Evolutionary conservation across 169 alveolate genomes (phyloP).

Genomic region (Eimeria maxima): DNA sequence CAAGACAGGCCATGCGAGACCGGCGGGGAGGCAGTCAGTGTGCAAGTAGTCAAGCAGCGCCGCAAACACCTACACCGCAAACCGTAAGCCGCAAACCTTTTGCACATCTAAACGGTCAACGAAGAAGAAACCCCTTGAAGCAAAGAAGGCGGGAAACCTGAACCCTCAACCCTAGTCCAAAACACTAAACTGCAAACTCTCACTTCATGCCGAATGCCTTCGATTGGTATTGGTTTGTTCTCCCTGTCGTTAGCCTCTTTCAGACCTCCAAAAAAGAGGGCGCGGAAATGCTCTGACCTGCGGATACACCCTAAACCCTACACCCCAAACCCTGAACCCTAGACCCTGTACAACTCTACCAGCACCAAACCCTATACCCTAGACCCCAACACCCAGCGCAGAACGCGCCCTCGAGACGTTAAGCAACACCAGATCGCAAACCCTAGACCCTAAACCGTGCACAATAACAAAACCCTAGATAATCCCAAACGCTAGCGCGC

Average conservation of each 20-base stretch:
- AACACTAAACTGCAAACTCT: too few species aligned
- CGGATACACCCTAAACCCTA: conserved; percentile 46
- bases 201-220: conserved; percentile 72
- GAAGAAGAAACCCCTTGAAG: too few species aligned
- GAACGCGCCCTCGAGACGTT: background rate
- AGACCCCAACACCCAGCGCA: background rate
- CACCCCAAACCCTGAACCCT: background rate
- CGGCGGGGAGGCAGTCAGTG: conserved; percentile 87
- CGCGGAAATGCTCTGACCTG: conserved; percentile 85
- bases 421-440: background rate
- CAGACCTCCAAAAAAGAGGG: conserved; percentile 86
- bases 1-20: conserved; percentile 81
- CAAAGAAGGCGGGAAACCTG: too few species aligned
- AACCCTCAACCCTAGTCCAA: too few species aligned
- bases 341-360: too few species aligned
- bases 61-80: conserved; percentile 82
- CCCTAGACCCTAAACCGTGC: conserved; percentile 11
- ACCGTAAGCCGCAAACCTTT: background rate
- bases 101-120: too few species aligned
- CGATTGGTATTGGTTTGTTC: conserved; percentile 75
- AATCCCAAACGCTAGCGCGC: background rate
- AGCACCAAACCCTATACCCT: background rate
- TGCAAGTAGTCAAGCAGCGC: conserved; percentile 89
- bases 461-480: background rate
- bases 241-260: conserved; percentile 79